phyloP scores from a whole-genome alignment of 768 basidiomycete species.

The Xanthoconium stramineum region DNA sequence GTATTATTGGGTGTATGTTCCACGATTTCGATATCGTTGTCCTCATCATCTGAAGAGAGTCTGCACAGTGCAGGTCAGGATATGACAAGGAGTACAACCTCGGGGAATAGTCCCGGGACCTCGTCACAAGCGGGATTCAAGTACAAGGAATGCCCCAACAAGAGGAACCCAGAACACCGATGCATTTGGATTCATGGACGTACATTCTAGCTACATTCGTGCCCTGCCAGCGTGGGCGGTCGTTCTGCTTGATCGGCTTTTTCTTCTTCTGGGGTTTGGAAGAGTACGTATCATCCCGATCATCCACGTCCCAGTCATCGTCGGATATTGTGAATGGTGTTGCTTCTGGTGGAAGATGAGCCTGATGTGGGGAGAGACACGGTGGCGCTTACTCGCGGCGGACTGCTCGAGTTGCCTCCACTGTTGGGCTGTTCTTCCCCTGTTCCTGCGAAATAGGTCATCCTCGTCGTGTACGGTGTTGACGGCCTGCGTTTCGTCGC shows the following conservation, averaged over 20 bases:
- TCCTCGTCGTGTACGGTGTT: conserved; percentile 51
- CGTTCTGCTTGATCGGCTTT: conserved; percentile 28
- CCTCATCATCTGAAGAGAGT: conserved; percentile 42
- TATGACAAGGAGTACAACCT: conserved; percentile 8
- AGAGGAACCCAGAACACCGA: background rate
- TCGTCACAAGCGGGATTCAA: background rate
- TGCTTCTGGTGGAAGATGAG: conserved; percentile 22
- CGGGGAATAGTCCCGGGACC: conserved; percentile 10
- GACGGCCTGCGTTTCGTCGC: conserved; percentile 3
- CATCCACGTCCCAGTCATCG: conserved; percentile 23
- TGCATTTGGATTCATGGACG: conserved; percentile 14
- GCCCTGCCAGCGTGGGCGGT: conserved; percentile 43
- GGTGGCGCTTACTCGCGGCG: conserved; percentile 46
- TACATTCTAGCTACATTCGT: conserved; percentile 41
- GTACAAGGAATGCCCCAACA: background rate
- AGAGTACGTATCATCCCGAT: conserved; percentile 24
- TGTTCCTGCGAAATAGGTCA: conserved; percentile 67
- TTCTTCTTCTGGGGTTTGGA: conserved; percentile 40
- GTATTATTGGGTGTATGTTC: conserved; percentile 30
- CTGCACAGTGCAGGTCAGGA: conserved; percentile 21
- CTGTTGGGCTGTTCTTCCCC: conserved; percentile 47
- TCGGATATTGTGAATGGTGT: conserved; percentile 18
- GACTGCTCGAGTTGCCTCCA: conserved; percentile 62
- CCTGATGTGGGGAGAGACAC: background rate
- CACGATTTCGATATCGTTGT: conserved; percentile 42